Evolutionary conservation across 495 filamentous ascomycete genomes (phyloP), one percentile per base, ranked within the genome.

Genomic region (Oidiodendron maius): DNA sequence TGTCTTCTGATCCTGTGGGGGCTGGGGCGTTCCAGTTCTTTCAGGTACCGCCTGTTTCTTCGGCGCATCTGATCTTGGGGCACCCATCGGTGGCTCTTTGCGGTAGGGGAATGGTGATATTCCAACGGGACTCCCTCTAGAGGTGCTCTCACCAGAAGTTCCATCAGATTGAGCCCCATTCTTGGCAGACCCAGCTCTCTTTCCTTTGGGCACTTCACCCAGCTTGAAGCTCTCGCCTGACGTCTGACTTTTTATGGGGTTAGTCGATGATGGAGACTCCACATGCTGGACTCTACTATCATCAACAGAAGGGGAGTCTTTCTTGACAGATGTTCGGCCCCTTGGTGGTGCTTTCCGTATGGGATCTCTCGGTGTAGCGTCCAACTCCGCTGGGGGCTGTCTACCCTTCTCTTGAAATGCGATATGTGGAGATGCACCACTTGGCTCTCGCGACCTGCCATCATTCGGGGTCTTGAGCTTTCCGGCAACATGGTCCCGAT

Each of bases 341-440:
- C 57, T 51, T 37, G 69, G 61, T 41, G 59, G 53, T 42, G 70
- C 72, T 28, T 53, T 62, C 3, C 59, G 40, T 47, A 60, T 56
- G 20, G 40, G 56, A 10, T 60, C 57, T 45, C 56, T 60, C 24
- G 56, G 56, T 28, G 52, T 48, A 3, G 66, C 64, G 25, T 51
- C 68, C 26, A 76, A 72, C 9, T 80, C 76, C 10, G 72, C 69
- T 4, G 75, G 75, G 3, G 68, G 51, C 57, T 87, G 80, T 39
- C 87, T 77, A 0, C 81, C 81, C 60, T 90, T 91, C 58, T 94
- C 88, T 62, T 95, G 89, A 62, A 87, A 94, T 30, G 88, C 87
- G 60, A 96, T 95, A 64, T 97, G 90, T 26, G 89, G 87, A 6
- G 86, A 88, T 38, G 71, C 68, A 4, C 71, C 70, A 22, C 68